Base-by-base conservation (phyloP, 177 flowering plant genomes). In the Tripterygium wilfordii region DNA sequence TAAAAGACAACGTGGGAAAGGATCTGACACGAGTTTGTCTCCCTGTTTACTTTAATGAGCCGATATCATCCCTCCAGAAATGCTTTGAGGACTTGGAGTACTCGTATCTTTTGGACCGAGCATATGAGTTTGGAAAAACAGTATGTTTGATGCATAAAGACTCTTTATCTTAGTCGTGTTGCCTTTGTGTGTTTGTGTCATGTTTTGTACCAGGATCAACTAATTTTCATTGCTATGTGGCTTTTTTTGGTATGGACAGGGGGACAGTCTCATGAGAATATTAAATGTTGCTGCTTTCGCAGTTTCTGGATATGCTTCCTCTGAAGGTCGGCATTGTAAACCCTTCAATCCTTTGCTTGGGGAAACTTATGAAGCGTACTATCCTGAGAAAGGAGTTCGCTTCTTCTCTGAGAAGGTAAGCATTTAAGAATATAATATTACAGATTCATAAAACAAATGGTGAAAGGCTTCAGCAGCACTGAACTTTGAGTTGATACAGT, bases 341-440 rank as follows among this genome's bases (percentile, higher is more conserved):
- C 98, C 98, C 18, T 91, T 91, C 70, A 91, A 91, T 75, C 98
- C 98, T 41, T 69, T 90, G 70, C 61, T 90, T 24, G 98, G 98
- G 42, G 98, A 90, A 75, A 90, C 98, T 46, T 91, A 83, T 70
- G 98, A 91, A 66, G 98, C 98, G 49, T 92, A 91, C 50, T 91
- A 60, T 61, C 98, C 96, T 40, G 98, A 91, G 3, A 85, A 80
- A 71, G 98, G 95, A 46, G 47, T 91, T 51, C 90, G 78, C n/a
- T 91, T 91, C 67, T 80, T 88, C 72, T 91, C 98, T 49, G 97
- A 90, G 56, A 90, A 90, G 96, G 97, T 89, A 17, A 21, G 47
- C 24, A 19, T 2, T 43, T 4, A 16, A 49, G 23, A 20, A 2
- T 4, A 40, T 15, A 23, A 23, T 42, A 35, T 15, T 13, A 17